Conservation (phyloP, 306 rosid genomes). For the Malus sylvestris region DNA sequence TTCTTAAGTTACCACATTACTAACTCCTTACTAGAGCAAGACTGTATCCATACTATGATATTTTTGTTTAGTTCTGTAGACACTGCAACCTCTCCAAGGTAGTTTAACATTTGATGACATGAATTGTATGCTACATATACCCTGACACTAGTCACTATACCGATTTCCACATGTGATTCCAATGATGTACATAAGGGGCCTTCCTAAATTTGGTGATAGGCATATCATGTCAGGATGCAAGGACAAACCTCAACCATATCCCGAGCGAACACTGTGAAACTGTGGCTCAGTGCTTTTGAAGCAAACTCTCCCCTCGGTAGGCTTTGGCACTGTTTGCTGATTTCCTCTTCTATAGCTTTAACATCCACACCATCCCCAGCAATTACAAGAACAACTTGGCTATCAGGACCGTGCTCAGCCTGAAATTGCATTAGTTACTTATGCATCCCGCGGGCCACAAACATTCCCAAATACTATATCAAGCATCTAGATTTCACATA, state of each 20-base stretch:
- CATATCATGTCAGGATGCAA: background rate
- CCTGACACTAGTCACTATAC: background rate
- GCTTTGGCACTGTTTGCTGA: conserved; percentile 75
- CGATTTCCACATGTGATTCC: background rate
- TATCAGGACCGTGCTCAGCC: conserved; percentile 99
- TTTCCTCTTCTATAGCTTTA: conserved; percentile 73
- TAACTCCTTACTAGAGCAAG: background rate
- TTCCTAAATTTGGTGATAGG: background rate
- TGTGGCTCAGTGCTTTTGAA: conserved; percentile 80
- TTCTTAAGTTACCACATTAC: background rate
- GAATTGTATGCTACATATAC: background rate
- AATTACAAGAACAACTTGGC: conserved; percentile 97
- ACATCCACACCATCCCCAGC: conserved; percentile 78
- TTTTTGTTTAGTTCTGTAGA: background rate
- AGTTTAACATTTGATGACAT: background rate
- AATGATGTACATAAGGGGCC: background rate
- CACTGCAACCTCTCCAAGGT: background rate
- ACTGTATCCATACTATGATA: background rate
- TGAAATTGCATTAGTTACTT: conserved; percentile 32
- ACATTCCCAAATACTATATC: background rate
- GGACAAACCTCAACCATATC: conserved; percentile 87
- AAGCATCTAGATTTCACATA: background rate
- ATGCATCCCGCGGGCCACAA: conserved; percentile 10
- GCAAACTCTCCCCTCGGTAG: conserved; percentile 95
- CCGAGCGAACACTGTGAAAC: conserved; percentile 74